Evolutionary conservation across 2,329 filamentous ascomycete species (phyloP).

Genomic region (Sporothrix globosa): DNA sequence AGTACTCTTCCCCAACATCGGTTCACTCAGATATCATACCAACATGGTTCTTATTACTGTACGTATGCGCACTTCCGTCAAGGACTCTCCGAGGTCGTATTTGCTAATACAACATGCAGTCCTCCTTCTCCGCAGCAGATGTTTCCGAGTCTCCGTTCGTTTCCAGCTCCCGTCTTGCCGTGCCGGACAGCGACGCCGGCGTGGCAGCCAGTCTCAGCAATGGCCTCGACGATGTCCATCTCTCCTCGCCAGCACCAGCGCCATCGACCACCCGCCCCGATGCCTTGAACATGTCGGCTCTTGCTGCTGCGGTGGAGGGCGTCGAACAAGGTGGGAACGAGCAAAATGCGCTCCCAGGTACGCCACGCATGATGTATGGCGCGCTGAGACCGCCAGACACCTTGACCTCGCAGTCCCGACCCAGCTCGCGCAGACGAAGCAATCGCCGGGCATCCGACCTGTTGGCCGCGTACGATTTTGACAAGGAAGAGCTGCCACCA

Average conservation of each 20-base stretch:
- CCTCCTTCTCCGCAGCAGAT: neutral
- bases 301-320: neutral
- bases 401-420: neutral
- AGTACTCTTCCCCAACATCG: neutral
- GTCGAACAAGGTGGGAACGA: neutral
- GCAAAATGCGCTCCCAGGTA: neutral
- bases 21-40: neutral
- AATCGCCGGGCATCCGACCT: neutral
- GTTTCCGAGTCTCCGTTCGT: neutral
- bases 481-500: neutral
- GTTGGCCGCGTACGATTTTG: neutral
- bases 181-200: neutral
- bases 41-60: neutral
- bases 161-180: neutral
- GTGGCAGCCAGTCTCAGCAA: slow-evolving; percentile 6
- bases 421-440: neutral
- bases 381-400: neutral
- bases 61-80: neutral
- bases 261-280: neutral
- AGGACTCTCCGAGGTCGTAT: neutral
- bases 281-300: slow-evolving; percentile 3
- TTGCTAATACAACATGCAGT: slow-evolving; percentile 2
- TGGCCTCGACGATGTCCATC: slow-evolving; percentile 16
- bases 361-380: neutral
- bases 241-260: slow-evolving; percentile 4